Evolutionary conservation across 352 stramenopile genomes (phyloP), one percentile per base, ranked within the genome.

Genomic region (Peronospora belbahrii): DNA sequence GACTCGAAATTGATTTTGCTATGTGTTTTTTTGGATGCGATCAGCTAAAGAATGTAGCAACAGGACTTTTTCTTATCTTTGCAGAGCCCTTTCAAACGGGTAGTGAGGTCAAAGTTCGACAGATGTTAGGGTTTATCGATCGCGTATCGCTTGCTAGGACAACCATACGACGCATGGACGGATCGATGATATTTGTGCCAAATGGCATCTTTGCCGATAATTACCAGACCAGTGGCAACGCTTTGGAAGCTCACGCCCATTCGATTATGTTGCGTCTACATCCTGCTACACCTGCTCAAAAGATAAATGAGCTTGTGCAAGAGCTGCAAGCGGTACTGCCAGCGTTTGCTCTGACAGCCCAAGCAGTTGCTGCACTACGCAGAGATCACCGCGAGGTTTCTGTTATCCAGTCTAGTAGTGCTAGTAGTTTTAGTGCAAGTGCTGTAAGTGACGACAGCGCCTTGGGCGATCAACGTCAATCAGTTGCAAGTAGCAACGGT

Each of bases 1-100:
- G 0, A n/a, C 18, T 5, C 0, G 15, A 14, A 38, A n/a, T 20
- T 42, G 27, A 48, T 6, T 18, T 19, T 2, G n/a, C 18, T 28
- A 18, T 38, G 24, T 51, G 2, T 7, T 23, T 53, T 39, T 48
- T 44, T 3, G 30, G 42, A 4, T 33, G 6, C 13, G 10, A 15
- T 9, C 37, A 92, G 80, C 58, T 92, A 15, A 88, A 88, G 54
- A 93, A 93, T 49, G 66, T 89, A 33, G 71, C 74, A 7, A 88
- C 66, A 0, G 81, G 81, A 2, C 65, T 93, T 17, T 93, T 90
- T 37, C 65, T 93, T 17, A 85, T 90, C 48, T 93, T 87, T 47
- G 74, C 78, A 9, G 81, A 93, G 51, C 81, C 81, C 0, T 88
- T 93, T 32, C 71, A 75, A 17, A 85, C 71, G 0, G 78, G 78